phyloP scores from a whole-genome alignment of 2,329 filamentous ascomycete genomes.

The Emmonsia crescens region DNA sequence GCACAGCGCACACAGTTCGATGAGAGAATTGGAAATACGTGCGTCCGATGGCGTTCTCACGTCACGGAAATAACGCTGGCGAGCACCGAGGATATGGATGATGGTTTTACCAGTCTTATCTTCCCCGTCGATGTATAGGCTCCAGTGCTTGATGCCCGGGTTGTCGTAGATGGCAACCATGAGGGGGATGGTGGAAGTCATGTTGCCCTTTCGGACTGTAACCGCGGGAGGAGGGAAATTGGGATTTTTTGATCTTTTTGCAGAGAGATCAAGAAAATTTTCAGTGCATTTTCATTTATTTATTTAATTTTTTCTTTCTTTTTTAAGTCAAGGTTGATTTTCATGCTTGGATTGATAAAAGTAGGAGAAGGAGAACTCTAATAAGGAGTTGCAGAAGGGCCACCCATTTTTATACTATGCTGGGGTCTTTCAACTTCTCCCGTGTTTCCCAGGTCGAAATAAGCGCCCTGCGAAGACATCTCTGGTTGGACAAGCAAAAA shows the following conservation, averaged over 20 bases:
- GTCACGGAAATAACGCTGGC: conserved; percentile 1
- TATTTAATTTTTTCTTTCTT: no score
- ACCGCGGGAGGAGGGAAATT: neutral
- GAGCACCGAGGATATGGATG: conserved; percentile 6
- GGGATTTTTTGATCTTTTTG: neutral
- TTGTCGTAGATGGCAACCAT: conserved; percentile 4
- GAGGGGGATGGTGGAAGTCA: conserved; percentile 2
- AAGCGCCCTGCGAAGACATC: neutral
- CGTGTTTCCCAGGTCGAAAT: neutral
- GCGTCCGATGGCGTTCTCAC: neutral
- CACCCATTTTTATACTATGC: neutral
- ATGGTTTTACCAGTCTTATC: neutral
- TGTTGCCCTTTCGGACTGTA: neutral
- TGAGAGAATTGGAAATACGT: neutral
- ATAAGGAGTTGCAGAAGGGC: neutral
- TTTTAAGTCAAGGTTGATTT: neutral
- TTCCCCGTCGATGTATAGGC: conserved; percentile 4
- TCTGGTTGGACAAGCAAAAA: neutral
- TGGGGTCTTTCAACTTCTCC: neutral
- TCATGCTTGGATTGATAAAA: neutral
- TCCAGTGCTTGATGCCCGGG: conserved; percentile 8
- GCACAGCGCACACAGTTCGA: neutral
- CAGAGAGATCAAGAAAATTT: neutral
- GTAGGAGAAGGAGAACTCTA: neutral
- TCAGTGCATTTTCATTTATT: neutral